Evolutionary conservation across 2,329 filamentous ascomycete species (phyloP).

Genomic region (Scytalidium lignicola): DNA sequence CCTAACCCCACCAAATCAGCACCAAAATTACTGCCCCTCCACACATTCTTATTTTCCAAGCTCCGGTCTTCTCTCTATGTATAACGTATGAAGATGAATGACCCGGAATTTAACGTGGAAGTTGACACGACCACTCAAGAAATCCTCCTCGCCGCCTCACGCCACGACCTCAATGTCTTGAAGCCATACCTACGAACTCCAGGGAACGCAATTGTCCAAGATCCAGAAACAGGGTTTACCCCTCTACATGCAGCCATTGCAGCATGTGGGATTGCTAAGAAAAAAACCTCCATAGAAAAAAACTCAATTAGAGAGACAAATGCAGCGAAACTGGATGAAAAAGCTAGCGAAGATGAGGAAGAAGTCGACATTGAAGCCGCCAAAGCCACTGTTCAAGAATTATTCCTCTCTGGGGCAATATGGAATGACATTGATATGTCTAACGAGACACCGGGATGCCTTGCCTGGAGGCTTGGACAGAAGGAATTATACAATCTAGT

Average conservation of each 20-base stretch:
- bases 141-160: constrained; percentile 60
- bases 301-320: constrained; percentile 11
- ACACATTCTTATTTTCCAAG: neutral
- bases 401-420: constrained; percentile 85
- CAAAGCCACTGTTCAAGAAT: constrained; percentile 63
- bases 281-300: constrained; percentile 3
- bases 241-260: constrained; percentile 88
- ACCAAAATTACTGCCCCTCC: neutral
- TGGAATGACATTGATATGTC: constrained; percentile 93
- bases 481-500: constrained; percentile 72
- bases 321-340: constrained; percentile 24
- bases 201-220: constrained; percentile 68
- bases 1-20: neutral
- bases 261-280: constrained; percentile 49
- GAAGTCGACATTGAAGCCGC: constrained; percentile 49
- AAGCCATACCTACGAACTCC: constrained; percentile 27
- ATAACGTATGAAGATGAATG: constrained; percentile 20
- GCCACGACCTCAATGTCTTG: constrained; percentile 42
- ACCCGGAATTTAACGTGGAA: constrained; percentile 19
- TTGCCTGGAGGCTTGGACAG: constrained; percentile 67
- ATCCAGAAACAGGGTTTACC: constrained; percentile 78
- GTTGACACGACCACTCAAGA: constrained; percentile 39
- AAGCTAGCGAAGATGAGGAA: constrained; percentile 24
- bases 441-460: constrained; percentile 86
- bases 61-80: neutral